phyloP scores from a whole-genome alignment of 164 flowering plant genomes.

The Dillenia suffruticosa region DNA sequence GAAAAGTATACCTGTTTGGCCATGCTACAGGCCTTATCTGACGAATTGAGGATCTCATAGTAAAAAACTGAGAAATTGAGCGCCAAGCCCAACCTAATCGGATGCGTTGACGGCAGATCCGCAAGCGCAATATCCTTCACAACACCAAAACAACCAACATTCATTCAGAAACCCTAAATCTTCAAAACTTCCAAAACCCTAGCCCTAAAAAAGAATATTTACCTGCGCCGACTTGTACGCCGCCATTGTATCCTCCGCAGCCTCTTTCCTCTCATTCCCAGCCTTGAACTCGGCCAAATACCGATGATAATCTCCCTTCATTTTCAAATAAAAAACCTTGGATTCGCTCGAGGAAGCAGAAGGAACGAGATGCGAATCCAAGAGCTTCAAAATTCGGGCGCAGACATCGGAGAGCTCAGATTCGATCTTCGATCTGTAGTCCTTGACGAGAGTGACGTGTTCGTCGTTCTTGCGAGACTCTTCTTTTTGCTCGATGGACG shows the following conservation, averaged over 20 bases:
- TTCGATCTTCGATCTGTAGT: constrained; percentile 67
- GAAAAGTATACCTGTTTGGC: constrained; percentile 56
- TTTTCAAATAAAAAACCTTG: constrained; percentile 76
- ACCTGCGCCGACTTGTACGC: constrained; percentile 95
- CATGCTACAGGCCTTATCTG: constrained; percentile 77
- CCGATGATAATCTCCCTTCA: constrained; percentile 86
- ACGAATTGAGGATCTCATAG: constrained; percentile 63
- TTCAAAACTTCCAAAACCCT: neutral
- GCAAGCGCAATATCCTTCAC: constrained; percentile 59
- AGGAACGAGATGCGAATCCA: constrained; percentile 53
- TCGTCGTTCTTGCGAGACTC: constrained; percentile 74
- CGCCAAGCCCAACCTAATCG: constrained; percentile 73
- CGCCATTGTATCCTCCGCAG: constrained; percentile 72
- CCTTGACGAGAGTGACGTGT: constrained; percentile 51
- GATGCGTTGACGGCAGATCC: constrained; percentile 77
- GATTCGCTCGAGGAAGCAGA: constrained; percentile 53
- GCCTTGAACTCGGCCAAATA: constrained; percentile 76
- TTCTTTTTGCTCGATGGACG: constrained; percentile 88
- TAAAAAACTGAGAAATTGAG: constrained; percentile 74
- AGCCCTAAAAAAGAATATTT: neutral
- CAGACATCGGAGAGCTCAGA: constrained; percentile 53
- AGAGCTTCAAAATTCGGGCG: constrained; percentile 47
- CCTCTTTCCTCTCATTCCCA: constrained; percentile 59
- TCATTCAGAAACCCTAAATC: neutral
- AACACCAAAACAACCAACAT: constrained; percentile 2